Evolutionary conservation across 352 stramenopile genomes (phyloP), one percentile per base, ranked within the genome.

Genomic region (Plasmopara muralis): DNA sequence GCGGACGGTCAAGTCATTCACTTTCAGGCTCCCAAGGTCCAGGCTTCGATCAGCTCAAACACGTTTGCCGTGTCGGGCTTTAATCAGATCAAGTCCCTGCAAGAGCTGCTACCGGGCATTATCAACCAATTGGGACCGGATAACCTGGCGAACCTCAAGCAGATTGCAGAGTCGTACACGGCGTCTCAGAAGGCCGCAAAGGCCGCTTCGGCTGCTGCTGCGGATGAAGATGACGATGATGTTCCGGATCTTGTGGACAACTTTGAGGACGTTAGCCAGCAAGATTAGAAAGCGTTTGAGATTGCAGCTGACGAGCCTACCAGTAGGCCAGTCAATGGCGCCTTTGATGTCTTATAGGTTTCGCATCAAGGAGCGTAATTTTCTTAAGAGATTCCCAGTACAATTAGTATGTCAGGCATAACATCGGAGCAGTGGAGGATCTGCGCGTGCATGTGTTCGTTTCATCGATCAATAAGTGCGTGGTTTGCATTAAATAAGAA

Each of bases 1-100:
- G 89, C 97, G 7, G 96, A 99, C 56, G 95, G 96, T 64, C 96
- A 98, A 65, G 95, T 99, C 15, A 98, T 99, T 72, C 96, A 99
- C 73, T 99, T 99, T 66, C 76, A 89, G 49, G 89, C 85, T 66
- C 96, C 96, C 35, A 99, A 99, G 86, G 95, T 99, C 42, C 95
- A 99, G 74, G 95, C 95, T 45, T 96, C 94, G 37, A 98, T 99
- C 70, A 73, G 79, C 28, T 94, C 96, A 59, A 99, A 99, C 81
- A 99, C 97, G 47, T 99, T 97, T 79, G 97, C 98, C 40, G 93
- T 99, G 38, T 95, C 77, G 47, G 97, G 97, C 62, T 79, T 84
- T 50, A 87, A 83, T 62, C 89, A 98, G 72, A 98, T 86, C 58
- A 99, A 99, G 79, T 88, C 87, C 63, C 82, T 99, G 62, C 93